Percentiles rank a stretch among this genome's conserved stretches.
Conservation (phyloP, 129 eudicot genomes). For the Dittrichia graveolens region DNA sequence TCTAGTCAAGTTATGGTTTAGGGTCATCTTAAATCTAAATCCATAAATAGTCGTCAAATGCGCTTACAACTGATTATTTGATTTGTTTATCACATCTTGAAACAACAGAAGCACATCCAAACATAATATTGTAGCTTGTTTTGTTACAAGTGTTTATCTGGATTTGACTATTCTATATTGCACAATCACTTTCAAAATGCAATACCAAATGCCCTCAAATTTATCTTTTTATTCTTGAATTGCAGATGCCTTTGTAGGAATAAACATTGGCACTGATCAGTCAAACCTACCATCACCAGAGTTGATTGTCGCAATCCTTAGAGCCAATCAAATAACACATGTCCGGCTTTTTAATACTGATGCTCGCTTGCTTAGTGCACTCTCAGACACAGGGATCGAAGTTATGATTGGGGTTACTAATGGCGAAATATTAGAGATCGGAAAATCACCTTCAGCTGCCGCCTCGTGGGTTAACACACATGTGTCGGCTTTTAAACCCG, state of each 20-base stretch:
- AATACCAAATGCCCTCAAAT: neutral
- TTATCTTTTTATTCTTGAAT: slow-evolving; percentile 22
- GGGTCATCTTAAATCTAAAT: neutral
- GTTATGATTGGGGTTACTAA: slow-evolving; percentile 65
- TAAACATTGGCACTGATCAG: slow-evolving; percentile 52
- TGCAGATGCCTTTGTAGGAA: slow-evolving; percentile 66
- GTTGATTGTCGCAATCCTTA: slow-evolving; percentile 50
- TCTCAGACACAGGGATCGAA: slow-evolving; percentile 64
- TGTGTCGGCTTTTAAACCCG: slow-evolving; percentile 65
- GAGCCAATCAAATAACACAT: slow-evolving; percentile 56
- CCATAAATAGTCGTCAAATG: no score
- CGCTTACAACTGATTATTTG: neutral
- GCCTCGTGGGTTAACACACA: slow-evolving; percentile 70
- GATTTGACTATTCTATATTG: neutral
- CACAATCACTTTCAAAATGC: no score
- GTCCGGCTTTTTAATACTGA: slow-evolving; percentile 69
- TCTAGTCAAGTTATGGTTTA: neutral
- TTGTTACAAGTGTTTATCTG: neutral
- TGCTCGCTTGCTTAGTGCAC: slow-evolving; percentile 56
- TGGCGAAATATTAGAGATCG: slow-evolving; percentile 54
- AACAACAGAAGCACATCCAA: neutral
- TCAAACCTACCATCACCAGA: slow-evolving; percentile 62
- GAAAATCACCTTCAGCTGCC: slow-evolving; percentile 58
- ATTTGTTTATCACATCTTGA: neutral
- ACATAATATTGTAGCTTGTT: neutral